phyloP scores from a whole-genome alignment of 805 yeast genomes.

The Spathaspora arborariae region DNA sequence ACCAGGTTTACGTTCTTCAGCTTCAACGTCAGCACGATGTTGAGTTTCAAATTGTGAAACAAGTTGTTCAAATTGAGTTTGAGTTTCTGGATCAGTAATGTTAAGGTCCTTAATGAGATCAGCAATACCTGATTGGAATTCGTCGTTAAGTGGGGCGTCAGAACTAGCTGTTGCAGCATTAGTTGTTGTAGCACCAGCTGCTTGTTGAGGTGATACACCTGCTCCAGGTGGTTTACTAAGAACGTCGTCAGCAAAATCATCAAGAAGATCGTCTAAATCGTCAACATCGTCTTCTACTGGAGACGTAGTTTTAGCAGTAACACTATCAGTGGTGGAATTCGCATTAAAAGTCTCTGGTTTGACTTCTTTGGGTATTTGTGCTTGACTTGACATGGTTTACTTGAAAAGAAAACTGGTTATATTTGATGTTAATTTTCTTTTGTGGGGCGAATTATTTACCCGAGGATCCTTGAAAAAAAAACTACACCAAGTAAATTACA shows the following conservation, averaged over 20 bases:
- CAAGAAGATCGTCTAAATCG: slow-evolving; percentile 79
- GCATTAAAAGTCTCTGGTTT: neutral
- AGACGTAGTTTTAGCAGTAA: neutral
- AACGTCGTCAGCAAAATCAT: slow-evolving; percentile 75
- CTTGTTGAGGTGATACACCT: slow-evolving; percentile 11
- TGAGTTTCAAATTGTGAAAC: slow-evolving; percentile 39
- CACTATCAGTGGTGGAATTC: neutral
- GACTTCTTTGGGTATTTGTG: neutral
- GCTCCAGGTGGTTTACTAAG: slow-evolving; percentile 58
- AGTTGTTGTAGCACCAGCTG: neutral
- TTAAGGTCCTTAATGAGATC: slow-evolving; percentile 46
- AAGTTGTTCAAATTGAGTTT: slow-evolving; percentile 47
- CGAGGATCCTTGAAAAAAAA: neutral
- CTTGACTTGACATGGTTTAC: neutral
- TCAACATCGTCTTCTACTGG: slow-evolving; percentile 44
- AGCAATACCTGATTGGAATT: slow-evolving; percentile 30
- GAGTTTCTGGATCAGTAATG: slow-evolving; percentile 50
- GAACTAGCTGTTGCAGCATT: neutral
- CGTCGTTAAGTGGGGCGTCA: slow-evolving; percentile 26
- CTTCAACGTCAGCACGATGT: slow-evolving; percentile 27
- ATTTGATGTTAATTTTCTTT: neutral
- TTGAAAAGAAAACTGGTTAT: neutral
- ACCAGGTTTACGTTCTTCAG: slow-evolving; percentile 26
- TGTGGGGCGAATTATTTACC: neutral
- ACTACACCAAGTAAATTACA: too few relatives aligned